Base-by-base conservation (phyloP, 768 basidiomycete genomes). In the Hygrocybe coccinea region DNA sequence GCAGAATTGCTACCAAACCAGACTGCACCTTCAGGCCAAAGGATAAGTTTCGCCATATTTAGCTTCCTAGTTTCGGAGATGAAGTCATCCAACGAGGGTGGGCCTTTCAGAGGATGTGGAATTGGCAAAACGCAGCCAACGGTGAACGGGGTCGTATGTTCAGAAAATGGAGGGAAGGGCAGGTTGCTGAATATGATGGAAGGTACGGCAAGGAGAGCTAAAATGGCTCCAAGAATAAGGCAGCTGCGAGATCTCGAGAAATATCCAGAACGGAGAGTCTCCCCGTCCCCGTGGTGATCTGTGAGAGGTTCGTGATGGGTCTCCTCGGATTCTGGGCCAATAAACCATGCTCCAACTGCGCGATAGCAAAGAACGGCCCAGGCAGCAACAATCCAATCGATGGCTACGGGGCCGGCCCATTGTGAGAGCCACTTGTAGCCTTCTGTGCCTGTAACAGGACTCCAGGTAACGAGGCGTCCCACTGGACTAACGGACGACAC, bases 11-110 rank as follows among this genome's bases (percentile, higher is more conserved):
- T 79, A 34, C 75, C 71, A 64, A 93, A 93, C 1, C 72, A 66
- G 0, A 92, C 82, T 0, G 89, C 89, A 5, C 84, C 84, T 67
- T 92, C 90, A 0, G 91, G 89, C 89, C 90, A 92, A 1, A 93
- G 71, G 14, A 90, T 63, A 14, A 93, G 64, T 39, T 79, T 76
- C 0, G 86, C 84, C 3, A 59, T 64, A 7, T 71, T 72, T 54
- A 85, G 62, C n/a, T 64, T 74, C 41, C 62, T 62, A 2, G 78
- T 83, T 66, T 87, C 89, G 0, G 44, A 34, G n/a, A 90, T 76
- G 66, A 80, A 92, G 57, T 86, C 81, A 0, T 82, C 64, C 14
- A 92, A 67, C 0, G 71, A 74, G 2, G 79, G 71, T 5, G 64
- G 61, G 33, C 67, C 71, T 22, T 76, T 74, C 9, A 77, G 71